Evolutionary conservation across 108 stramenopile species (phyloP), one percentile per base, ranked within the genome.

Genomic region (Nitzschia palea): DNA sequence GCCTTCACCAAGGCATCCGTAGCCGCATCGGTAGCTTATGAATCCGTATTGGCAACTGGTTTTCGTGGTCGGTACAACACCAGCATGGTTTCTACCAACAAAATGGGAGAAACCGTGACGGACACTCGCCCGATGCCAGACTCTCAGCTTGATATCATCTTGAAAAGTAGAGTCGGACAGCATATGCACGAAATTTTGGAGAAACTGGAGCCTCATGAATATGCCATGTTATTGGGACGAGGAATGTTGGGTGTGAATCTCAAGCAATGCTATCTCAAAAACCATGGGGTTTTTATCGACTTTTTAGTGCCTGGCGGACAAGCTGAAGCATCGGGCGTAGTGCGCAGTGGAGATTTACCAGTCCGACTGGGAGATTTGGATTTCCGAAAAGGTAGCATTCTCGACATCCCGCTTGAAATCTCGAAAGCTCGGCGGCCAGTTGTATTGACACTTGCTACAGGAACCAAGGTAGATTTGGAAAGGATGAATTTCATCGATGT

Each of bases 191-290:
- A 58, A 55, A 74, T 81, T 44, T 44, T 81, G 2, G 69, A 81
- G 14, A 31, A 73, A 12, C 57, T 89, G 25, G 70, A 73, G 54
- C 83, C 87, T 15, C 55, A 80, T 45, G 79, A 93, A 60, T 86
- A 80, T 47, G 81, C 86, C 43, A 81, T 93, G 75, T 68, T 93
- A 42, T 64, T 93, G 44, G 88, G 92, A 28, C 65, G 62, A 44
- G 92, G 92, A 57, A 88, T 82, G 77, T 71, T 93, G 47, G 89
- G 89, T 35, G 87, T 90, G 35, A 87, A 90, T 52, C 63, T 93
- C 27, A 87, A 88, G 48, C 88, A 87, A 58, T 83, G 85, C 29
- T 93, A 88, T 55, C 65, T 90, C 25, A 85, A 80, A 52, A 80
- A 81, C 40, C 81, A 80, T 60, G 93, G 93, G 15, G 86, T 91